phyloP scores from a whole-genome alignment of 2,329 filamentous ascomycete species.

The Botrytis squamosa region DNA sequence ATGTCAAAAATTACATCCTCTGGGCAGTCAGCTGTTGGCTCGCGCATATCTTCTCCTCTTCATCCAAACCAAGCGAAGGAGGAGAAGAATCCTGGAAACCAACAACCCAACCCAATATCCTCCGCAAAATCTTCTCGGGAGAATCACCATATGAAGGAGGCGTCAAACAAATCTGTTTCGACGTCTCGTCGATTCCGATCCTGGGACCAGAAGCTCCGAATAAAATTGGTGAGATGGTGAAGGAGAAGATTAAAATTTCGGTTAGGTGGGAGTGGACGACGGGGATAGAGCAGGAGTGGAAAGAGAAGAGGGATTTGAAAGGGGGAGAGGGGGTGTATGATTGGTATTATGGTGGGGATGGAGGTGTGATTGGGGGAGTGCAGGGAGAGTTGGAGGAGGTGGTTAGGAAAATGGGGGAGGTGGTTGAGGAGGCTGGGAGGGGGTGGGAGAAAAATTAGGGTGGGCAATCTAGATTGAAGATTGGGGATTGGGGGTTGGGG shows the following conservation, averaged over 20 bases:
- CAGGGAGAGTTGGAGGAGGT: slow-evolving; percentile 26
- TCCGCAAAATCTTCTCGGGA: slow-evolving; percentile 2
- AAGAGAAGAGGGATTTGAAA: slow-evolving; percentile 13
- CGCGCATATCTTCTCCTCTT: neutral
- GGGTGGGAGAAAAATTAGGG: neutral
- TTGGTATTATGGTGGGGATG: slow-evolving; percentile 26
- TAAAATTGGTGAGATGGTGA: neutral
- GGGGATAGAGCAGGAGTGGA: slow-evolving; percentile 20
- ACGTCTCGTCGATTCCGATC: neutral
- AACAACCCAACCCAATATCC: slow-evolving; percentile 10
- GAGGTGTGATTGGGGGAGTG: neutral
- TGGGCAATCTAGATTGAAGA: no score
- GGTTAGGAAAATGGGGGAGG: slow-evolving; percentile 29
- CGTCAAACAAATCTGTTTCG: slow-evolving; percentile 18
- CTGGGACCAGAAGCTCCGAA: neutral
- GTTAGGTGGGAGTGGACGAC: slow-evolving; percentile 16
- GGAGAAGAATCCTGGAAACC: neutral
- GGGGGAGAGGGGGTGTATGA: slow-evolving; percentile 31
- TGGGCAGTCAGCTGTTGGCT: slow-evolving; percentile 14
- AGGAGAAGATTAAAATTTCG: slow-evolving; percentile 2
- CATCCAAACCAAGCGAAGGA: neutral
- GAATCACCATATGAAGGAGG: neutral
- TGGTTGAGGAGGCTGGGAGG: slow-evolving; percentile 31
- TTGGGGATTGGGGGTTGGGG: no score
- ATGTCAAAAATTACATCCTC: slow-evolving; percentile 9